Evolutionary conservation across 495 filamentous ascomycete genomes (phyloP).

Genomic region (Aspergillus biplanus): DNA sequence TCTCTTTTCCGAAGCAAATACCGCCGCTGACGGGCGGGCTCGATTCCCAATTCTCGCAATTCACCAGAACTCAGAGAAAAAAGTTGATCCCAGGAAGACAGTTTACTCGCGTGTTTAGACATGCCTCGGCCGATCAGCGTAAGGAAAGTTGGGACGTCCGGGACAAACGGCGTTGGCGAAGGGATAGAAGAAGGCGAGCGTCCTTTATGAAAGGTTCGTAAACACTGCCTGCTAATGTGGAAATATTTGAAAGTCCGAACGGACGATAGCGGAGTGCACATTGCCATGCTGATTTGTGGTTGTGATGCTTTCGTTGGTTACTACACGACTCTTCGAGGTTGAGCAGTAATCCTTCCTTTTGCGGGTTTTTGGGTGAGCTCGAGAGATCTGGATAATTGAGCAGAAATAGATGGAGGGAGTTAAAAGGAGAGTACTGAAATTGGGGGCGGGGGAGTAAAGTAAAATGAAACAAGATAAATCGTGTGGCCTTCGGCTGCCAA

Average conservation of each 20-base stretch:
- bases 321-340: too few species aligned
- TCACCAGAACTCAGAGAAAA: constrained; percentile 78
- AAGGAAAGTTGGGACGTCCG: constrained; percentile 89
- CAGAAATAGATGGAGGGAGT: neutral
- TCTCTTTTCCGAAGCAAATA: constrained; percentile 90
- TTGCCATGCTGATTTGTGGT: constrained; percentile 30
- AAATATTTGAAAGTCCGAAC: constrained; percentile 32
- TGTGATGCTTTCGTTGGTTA: too few species aligned
- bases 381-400: neutral
- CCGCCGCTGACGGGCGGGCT: constrained; percentile 75
- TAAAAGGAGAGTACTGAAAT: neutral
- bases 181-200: constrained; percentile 54
- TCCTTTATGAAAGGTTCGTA: constrained; percentile 41
- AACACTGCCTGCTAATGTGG: constrained; percentile 33
- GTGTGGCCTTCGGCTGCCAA: neutral
- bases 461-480: neutral
- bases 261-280: constrained; percentile 40
- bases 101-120: constrained; percentile 74
- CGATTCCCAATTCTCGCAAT: constrained; percentile 80
- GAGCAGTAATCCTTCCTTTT: too few species aligned
- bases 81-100: constrained; percentile 85
- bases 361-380: neutral
- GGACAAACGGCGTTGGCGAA: constrained; percentile 77
- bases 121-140: constrained; percentile 87
- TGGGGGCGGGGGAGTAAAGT: neutral